Evolutionary conservation across 2,329 filamentous ascomycete genomes (phyloP), one percentile per base, ranked within the genome.

Genomic region (Cladophialophora carrionii): DNA sequence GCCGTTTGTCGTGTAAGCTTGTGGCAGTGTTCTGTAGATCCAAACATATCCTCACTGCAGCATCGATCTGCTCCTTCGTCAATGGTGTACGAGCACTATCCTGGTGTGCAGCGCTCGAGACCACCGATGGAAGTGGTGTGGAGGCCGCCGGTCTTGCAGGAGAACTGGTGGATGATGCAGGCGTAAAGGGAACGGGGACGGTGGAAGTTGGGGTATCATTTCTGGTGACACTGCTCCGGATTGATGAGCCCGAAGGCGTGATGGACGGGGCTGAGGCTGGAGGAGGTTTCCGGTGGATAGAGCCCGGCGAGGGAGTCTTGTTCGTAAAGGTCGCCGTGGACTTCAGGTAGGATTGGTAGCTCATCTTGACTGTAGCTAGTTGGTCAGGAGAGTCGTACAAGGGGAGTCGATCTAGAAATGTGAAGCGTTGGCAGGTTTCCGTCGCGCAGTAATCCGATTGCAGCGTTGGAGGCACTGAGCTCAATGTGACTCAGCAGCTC

Each of bases 1-100:
- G 82, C 5, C 81, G 75, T 72, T 83, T 84, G 57, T 75, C 75
- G 68, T 82, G 79, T 17, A 71, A 22, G 5, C 75, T 75, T 9
- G 79, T 77, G 2, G 78, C 82, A 3, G 78, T 74, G 4, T 73
- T 73, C 73, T 84, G 82, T 22, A 83, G 74, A 3, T 62, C 66
- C 17, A 83, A 76, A 63, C 77, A 79, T 54, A 73, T 73, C 10
- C 74, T 68, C 41, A 82, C 74, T 17, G 75, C 78, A n/a, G 73
- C 71, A 43, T 76, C 71, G 55, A 82, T 77, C 70, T 83, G 79
- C 1, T 70, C 55, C 31, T 73, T 57, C 2, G 77, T 80, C 41
- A 80, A 75, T 1, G 75, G 71, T 58, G 34, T 58, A 20, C 56
- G 61, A 26, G 55, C 24, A 22, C 37, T 55, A 29, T 52, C 49